Conservation (phyloP, 305 asterid species). For the Fraxinus velutina region DNA sequence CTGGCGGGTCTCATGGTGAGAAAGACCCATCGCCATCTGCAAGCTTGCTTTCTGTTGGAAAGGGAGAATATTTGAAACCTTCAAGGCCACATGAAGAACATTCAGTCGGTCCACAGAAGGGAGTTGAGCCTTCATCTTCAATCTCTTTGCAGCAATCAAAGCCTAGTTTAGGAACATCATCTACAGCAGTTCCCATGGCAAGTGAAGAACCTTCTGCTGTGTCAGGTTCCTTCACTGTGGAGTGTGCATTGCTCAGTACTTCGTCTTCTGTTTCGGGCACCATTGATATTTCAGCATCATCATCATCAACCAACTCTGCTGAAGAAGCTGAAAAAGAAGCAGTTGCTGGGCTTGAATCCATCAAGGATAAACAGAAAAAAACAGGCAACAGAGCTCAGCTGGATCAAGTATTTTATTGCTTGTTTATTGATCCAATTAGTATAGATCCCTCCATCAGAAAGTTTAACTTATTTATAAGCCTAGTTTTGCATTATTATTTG, state of each 20-base stretch:
- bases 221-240: constrained; percentile 30
- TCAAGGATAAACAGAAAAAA: constrained; percentile 36
- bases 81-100: constrained; percentile 36
- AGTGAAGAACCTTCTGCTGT: constrained; percentile 20
- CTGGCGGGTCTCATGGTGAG: constrained; percentile 42
- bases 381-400: constrained; percentile 28
- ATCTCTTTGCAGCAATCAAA: constrained; percentile 38
- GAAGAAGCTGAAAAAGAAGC: constrained; percentile 30
- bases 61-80: constrained; percentile 34
- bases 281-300: constrained; percentile 27
- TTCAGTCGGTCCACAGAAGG: constrained; percentile 36
- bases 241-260: constrained; percentile 24
- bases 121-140: constrained; percentile 34
- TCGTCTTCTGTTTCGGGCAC: constrained; percentile 26
- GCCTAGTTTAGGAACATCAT: constrained; percentile 42
- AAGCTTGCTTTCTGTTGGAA: constrained; percentile 42
- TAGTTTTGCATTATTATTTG: constrained; percentile 11
- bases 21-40: constrained; percentile 41
- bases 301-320: constrained; percentile 26
- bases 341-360: constrained; percentile 28
- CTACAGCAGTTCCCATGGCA: constrained; percentile 31
- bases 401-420: constrained; percentile 42
- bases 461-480: constrained; percentile 22
- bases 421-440: constrained; percentile 13
- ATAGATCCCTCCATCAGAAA: constrained; percentile 8